Evolutionary conservation across 2,329 filamentous ascomycete species (phyloP).

Genomic region (Teratosphaeria destructans): DNA sequence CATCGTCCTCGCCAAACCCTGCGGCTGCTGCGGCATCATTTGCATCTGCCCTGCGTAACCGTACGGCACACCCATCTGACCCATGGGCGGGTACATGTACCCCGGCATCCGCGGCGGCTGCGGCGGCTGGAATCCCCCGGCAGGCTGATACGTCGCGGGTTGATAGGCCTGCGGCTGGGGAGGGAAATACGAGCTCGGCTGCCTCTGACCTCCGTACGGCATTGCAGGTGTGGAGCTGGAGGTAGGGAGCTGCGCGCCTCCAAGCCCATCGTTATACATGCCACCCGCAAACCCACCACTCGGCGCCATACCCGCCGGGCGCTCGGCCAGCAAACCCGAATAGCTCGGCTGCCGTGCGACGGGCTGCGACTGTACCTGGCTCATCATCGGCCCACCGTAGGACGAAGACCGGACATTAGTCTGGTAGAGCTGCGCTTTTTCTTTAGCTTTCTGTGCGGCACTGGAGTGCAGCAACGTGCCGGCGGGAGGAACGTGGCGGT

Average conservation of each 20-base stretch:
- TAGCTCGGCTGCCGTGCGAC: not conserved
- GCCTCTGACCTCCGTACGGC: not conserved
- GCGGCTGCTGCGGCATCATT: not conserved
- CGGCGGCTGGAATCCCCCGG: not conserved
- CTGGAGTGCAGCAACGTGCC: slow-evolving; percentile 31
- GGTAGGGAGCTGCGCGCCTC: slow-evolving; percentile 6
- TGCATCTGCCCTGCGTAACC: slow-evolving; percentile 1
- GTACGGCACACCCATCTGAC: slow-evolving; percentile 5
- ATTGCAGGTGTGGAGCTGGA: slow-evolving; percentile 6
- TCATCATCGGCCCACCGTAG: slow-evolving; percentile 13
- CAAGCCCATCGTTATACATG: slow-evolving; percentile 12
- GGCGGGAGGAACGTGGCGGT: slow-evolving; percentile 11
- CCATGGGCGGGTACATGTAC: slow-evolving; percentile 6
- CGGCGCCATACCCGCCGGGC: slow-evolving; percentile 14
- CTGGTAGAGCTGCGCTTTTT: slow-evolving; percentile 26
- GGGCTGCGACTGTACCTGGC: slow-evolving; percentile 14
- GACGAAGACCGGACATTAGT: slow-evolving; percentile 22
- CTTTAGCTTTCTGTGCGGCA: slow-evolving; percentile 23
- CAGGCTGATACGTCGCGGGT: not conserved
- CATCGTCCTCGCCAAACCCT: not conserved
- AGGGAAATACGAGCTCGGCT: not conserved
- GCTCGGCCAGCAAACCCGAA: slow-evolving; percentile 9
- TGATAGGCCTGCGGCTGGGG: not conserved
- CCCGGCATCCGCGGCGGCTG: not conserved
- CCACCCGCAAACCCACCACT: slow-evolving; percentile 24